phyloP scores from a whole-genome alignment of 1,139 yeast genomes.

The Yamadazyma taylorii region DNA sequence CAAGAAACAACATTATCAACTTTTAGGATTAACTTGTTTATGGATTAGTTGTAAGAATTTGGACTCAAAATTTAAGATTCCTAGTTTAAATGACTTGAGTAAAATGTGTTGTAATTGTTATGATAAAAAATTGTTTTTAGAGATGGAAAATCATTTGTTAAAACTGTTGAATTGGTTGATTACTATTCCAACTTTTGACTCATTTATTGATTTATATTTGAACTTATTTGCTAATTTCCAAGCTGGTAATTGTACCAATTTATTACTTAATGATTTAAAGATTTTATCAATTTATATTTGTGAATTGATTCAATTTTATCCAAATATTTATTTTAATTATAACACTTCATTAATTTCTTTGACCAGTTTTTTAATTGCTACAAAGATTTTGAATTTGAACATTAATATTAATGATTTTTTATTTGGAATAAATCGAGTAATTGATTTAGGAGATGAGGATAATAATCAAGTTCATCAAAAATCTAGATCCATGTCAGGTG shows the following conservation, averaged over 20 bases:
- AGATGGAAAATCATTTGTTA: conserved; percentile 67
- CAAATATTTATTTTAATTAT: conserved; percentile 55
- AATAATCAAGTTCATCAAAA: neutral
- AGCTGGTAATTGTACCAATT: conserved; percentile 6
- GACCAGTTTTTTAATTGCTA: conserved; percentile 42
- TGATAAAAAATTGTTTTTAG: conserved; percentile 57
- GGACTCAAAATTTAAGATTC: conserved; percentile 67
- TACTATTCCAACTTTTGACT: conserved; percentile 58
- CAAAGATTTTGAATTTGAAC: conserved; percentile 24
- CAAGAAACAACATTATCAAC: conserved; percentile 59
- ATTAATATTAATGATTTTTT: conserved; percentile 25
- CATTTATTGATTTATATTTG: conserved; percentile 56
- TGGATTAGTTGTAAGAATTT: conserved; percentile 76
- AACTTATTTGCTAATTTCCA: conserved; percentile 18
- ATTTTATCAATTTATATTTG: conserved; percentile 60
- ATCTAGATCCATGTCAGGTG: neutral
- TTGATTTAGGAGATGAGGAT: conserved; percentile 5
- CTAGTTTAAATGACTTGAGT: conserved; percentile 55
- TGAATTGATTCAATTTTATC: conserved; percentile 64
- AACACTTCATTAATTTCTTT: conserved; percentile 57
- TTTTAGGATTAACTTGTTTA: conserved; percentile 67
- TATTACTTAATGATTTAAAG: conserved; percentile 43
- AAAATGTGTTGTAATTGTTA: conserved; percentile 65
- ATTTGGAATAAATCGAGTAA: conserved; percentile 11
- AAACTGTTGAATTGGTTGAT: conserved; percentile 60